phyloP scores from a whole-genome alignment of 768 basidiomycete species.

The Rhodotorula babjevae region DNA sequence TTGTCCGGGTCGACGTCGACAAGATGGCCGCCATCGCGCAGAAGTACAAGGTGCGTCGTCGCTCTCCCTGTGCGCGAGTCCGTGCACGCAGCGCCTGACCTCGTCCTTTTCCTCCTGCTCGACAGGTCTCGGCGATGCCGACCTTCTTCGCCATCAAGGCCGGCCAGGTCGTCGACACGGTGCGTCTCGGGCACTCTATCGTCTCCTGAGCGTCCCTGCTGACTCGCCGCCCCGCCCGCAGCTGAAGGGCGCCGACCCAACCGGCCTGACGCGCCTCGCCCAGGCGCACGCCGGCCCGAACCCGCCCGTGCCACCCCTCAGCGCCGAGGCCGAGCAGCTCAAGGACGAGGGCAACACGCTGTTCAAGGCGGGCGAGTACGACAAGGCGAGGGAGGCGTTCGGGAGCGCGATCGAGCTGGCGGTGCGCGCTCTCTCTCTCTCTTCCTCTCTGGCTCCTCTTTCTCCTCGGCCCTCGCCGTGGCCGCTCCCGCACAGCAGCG shows the following conservation, averaged over 20 bases:
- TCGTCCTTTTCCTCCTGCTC: too few species aligned
- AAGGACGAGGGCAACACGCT: conserved; percentile 24
- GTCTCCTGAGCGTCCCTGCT: too few species aligned
- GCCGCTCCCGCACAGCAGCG: too few species aligned
- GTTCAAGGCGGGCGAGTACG: conserved; percentile 27
- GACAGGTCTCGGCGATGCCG: too few species aligned
- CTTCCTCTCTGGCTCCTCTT: not conserved
- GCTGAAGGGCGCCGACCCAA: conserved; percentile 36
- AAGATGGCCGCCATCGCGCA: not conserved
- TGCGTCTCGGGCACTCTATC: not conserved
- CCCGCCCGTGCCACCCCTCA: conserved; percentile 30
- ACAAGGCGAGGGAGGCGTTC: conserved; percentile 6
- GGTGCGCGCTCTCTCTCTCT: not conserved
- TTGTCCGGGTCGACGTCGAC: conserved; percentile 30
- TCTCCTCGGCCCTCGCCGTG: too few species aligned
- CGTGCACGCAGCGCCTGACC: too few species aligned
- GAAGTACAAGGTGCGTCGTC: conserved; percentile 9
- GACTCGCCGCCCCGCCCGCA: not conserved
- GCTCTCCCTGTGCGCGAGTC: not conserved
- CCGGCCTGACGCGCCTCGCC: conserved; percentile 22
- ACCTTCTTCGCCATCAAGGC: conserved; percentile 35
- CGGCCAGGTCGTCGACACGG: conserved; percentile 25
- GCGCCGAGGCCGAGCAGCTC: conserved; percentile 5
- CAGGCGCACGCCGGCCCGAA: conserved; percentile 34
- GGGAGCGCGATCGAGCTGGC: conserved; percentile 14